Evolutionary conservation across 2,329 filamentous ascomycete species (phyloP), one percentile per base, ranked within the genome.

Genomic region (Venturia asperata): DNA sequence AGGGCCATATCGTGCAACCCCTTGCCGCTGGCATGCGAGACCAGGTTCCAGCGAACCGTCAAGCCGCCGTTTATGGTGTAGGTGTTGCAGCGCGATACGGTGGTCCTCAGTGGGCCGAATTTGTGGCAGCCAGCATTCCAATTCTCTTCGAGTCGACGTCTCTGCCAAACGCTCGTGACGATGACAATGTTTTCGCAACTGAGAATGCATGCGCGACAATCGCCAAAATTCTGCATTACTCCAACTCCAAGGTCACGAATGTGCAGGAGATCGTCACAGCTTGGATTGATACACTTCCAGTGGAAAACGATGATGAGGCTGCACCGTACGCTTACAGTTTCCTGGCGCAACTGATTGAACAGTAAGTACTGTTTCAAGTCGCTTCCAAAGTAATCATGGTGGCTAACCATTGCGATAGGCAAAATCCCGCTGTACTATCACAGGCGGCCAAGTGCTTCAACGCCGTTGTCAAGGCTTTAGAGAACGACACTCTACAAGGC

Each of bases 201-300:
- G 94, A 99, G 79, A 99, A 99, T 74, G 93, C 93, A 7, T 97
- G 91, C 70, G 93, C 94, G 52, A 92, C 91, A 70, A 94, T 99
- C 72, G 94, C 94, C 43, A 99, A 99, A 83, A 93, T 99, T 64
- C 81, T 99, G 69, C 92, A 96, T 74, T 97, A 88, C 79, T 97
- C 96, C 77, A 80, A 86, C 30, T 82, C 82, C 69, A 90, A 89
- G 73, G 87, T 99, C 21, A 81, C 81, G 64, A 91, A 95, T 71
- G 81, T 85, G 62, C 87, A 94, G 72, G 84, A 89, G 45, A 83
- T 97, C 34, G 86, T 91, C 52, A 79, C 82, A n/a, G 88, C 89
- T 74, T 99, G 94, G 94, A 80, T 99, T 61, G 87, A 91, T 69
- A 97, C 93, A 0, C 81, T 99, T 43, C 94, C 94, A 0, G 89